A percentile compares a stretch with the other conserved stretches of the same genome.
phyloP scores from a whole-genome alignment of 2,329 filamentous ascomycete genomes.

The Alternaria arborescens region DNA sequence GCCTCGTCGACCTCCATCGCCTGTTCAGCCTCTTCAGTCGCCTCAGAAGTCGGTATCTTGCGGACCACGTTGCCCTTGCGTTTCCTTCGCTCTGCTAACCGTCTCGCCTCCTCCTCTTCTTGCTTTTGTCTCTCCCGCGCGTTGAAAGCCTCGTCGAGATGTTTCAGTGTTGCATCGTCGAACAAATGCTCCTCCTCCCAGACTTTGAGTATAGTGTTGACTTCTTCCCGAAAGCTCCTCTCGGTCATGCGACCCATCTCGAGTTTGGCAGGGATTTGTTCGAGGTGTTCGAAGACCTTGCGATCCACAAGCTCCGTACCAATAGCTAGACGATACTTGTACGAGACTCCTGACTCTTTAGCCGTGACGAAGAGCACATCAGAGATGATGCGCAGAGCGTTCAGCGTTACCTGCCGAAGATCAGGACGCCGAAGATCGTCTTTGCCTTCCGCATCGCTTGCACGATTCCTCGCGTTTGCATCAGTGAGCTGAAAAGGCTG shows the following conservation, averaged over 20 bases:
- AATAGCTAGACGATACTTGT: constrained; percentile 85
- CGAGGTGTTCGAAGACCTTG: constrained; percentile 78
- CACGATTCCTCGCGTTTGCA: constrained; percentile 67
- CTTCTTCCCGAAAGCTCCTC: constrained; percentile 58
- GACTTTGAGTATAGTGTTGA: constrained; percentile 45
- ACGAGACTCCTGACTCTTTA: constrained; percentile 54
- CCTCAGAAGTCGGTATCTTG: constrained; percentile 18
- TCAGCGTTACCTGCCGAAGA: constrained; percentile 46
- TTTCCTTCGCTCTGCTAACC: constrained; percentile 62
- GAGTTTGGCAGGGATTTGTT: constrained; percentile 73
- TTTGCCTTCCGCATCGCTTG: constrained; percentile 28
- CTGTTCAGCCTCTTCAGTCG: constrained; percentile 25
- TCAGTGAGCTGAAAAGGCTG: constrained; percentile 77
- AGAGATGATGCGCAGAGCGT: constrained; percentile 77
- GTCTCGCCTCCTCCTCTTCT: constrained; percentile 70
- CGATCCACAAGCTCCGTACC: constrained; percentile 74
- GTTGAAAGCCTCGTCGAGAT: constrained; percentile 43
- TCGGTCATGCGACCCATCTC: constrained; percentile 82
- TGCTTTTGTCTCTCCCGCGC: constrained; percentile 51
- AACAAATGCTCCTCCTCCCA: constrained; percentile 49
- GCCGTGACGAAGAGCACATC: constrained; percentile 77
- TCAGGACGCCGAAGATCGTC: constrained; percentile 34
- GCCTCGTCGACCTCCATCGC: constrained; percentile 32
- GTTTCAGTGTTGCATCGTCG: constrained; percentile 35
- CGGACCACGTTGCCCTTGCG: constrained; percentile 26